These are phyloP conservation scores for Chiua virens DNA, from an alignment of 768 basidiomycete genomes.

Conservation along the genomic window DNA sequence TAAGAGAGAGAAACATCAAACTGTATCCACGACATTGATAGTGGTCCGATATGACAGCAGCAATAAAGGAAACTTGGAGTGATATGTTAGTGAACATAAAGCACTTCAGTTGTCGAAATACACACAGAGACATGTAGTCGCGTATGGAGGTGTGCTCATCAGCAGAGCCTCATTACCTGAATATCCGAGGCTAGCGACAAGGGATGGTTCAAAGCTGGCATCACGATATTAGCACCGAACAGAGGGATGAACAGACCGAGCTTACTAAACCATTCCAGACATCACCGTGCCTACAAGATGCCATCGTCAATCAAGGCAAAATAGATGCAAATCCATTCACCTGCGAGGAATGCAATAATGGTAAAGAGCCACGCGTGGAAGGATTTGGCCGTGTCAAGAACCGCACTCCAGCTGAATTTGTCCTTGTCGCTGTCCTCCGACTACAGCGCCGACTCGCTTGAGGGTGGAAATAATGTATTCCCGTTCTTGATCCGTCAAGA, in stretches of 20 bases:
- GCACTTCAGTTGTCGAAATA: not conserved
- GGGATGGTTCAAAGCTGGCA: constrained; percentile 68
- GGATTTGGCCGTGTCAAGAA: too few species aligned
- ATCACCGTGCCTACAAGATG: constrained; percentile 14
- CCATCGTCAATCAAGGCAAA: too few species aligned
- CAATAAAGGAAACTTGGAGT: constrained; percentile 35
- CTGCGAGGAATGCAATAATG: too few species aligned
- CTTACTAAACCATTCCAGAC: constrained; percentile 26
- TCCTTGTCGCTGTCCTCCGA: too few species aligned
- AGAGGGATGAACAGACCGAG: not conserved
- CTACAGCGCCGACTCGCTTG: too few species aligned
- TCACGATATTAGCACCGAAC: constrained; percentile 37
- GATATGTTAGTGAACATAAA: not conserved
- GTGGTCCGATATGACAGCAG: constrained; percentile 52
- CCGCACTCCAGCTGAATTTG: too few species aligned
- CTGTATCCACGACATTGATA: constrained; percentile 52
- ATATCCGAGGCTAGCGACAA: constrained; percentile 63
- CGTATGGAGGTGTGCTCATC: constrained; percentile 60
- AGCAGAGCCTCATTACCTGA: constrained; percentile 54
- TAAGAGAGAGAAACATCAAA: constrained; percentile 42
- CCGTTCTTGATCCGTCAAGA: too few species aligned
- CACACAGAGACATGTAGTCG: constrained; percentile 46
- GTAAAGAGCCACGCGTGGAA: too few species aligned
- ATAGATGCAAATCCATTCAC: too few species aligned
- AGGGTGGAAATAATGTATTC: too few species aligned